Base-by-base conservation (phyloP, 2,329 filamentous ascomycete genomes). In the Botryotinia globosa region DNA sequence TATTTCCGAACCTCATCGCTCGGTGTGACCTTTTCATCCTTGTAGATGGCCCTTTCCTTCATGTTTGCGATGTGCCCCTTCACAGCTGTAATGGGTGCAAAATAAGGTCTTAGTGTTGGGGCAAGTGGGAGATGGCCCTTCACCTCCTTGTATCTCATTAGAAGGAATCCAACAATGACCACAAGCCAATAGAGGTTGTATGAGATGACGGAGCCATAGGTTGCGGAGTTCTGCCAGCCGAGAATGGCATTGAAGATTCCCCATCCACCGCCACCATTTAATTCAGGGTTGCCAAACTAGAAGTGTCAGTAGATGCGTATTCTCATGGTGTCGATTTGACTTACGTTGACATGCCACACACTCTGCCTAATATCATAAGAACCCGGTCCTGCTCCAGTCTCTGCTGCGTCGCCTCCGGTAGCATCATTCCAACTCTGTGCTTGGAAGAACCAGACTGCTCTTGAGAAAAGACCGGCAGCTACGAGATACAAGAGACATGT, bases 161-260 rank as follows among this genome's bases (percentile, higher is more conserved):
- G 76, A 22, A 89, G 74, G 80, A 95, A 92, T 8, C 86, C 86
- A 25, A 85, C 74, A 72, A 94, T 93, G 76, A 93, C 86, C 14
- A 84, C 85, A 68, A 96, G 82, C 94, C 94, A 97, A 84, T 97
- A 97, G 25, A 95, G 73, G 80, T 96, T 97, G 84, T 97, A 97
- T 1, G 92, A 90, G 75, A 97, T 89, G 75, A 97, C 91, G 1
- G 92, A 94, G 69, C 94, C 93, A 78, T 95, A 94, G 2, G 94
- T 97, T 8, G 92, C 94, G 20, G 92, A 93, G 83, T 97, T 97
- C 74, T 90, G 88, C 94, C 94, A 97, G 73, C 94, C 94, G 18
- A 97, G 85, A 70, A 97, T 86, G 73, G 92, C 90, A 78, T 97
- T 95, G 85, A 97, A 94, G 76, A 97, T 89, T 72, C 92, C 93